Evolutionary conservation across 495 filamentous ascomycete species (phyloP).

Genomic region (Penicillium argentinense): DNA sequence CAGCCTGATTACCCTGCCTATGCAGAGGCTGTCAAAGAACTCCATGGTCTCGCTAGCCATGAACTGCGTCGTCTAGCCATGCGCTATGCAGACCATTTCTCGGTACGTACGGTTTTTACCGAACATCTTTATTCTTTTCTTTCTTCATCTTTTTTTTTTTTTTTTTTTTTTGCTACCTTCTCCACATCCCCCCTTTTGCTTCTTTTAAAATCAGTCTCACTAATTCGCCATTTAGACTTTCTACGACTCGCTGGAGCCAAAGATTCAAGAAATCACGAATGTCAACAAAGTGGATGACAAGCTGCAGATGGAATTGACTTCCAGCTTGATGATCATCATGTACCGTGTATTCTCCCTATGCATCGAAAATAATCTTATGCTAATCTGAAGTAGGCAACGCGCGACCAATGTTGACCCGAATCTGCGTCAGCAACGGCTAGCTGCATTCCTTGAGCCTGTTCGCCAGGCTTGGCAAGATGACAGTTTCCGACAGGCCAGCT

Average conservation of each 20-base stretch:
- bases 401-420: conserved; percentile 69
- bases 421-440: conserved; percentile 61
- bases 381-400: conserved; percentile 61
- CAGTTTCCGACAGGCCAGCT: conserved; percentile 63
- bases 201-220: no score
- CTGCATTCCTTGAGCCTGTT: conserved; percentile 74
- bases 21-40: conserved; percentile 86
- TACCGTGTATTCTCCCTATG: conserved; percentile 32
- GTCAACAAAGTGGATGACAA: conserved; percentile 74
- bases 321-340: conserved; percentile 84
- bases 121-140: no score
- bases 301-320: conserved; percentile 68
- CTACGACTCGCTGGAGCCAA: conserved; percentile 80
- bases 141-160: no score
- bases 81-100: conserved; percentile 85
- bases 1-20: conserved; percentile 68
- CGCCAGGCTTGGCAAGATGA: conserved; percentile 77
- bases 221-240: conserved; percentile 70
- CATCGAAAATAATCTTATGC: background rate
- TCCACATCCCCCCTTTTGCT: no score
- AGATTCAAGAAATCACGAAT: conserved; percentile 77
- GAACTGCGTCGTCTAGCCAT: conserved; percentile 87
- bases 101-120: no score
- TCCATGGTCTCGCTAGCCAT: conserved; percentile 76
- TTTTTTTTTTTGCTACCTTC: no score